Evolutionary conservation across 441 rosid genomes (phyloP), one percentile per base, ranked within the genome.

Genomic region (Pelargonium myrrhifolium): DNA sequence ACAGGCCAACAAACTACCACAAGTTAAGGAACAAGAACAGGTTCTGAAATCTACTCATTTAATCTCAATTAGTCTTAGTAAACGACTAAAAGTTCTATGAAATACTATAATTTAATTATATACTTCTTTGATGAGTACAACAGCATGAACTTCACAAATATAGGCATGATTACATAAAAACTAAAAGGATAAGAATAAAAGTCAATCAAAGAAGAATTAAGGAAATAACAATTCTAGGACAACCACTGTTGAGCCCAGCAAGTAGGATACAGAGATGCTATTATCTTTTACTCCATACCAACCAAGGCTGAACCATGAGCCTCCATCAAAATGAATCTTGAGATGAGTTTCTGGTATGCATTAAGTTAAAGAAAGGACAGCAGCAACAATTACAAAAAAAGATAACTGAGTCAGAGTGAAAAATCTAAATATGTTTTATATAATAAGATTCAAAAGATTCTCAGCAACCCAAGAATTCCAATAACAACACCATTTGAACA

Each of bases 191-290:
- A 7, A 31, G 24, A 59, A 26, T 12, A 3, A 14, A 14, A 60
- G 35, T 37, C 4, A 53, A 42, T 10, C 9, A 12, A 56, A 65
- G 15, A 15, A 47, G 20, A 14, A 53, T 59, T 63, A 24, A 53
- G 63, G 69, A 28, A 64, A 31, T 40, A 69, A 0, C 17, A 62
- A 72, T 35, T 63, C 51, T 31, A 64, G 14, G 51, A 58, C 31
- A 58, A 68, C 43, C 51, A 75, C 42, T 63, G 62, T 63, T 39
- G n/a, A 62, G 31, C 69, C 68, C 68, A 69, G 64, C 71, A 81
- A 64, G 79, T 72, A 86, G 93, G 89, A 86, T 84, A 89, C 88
- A 75, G 68, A 66, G 74, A 69, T 76, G 84, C 72, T 68, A 79
- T 70, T 64, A 47, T 81, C 76, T 68, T 64, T 71, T 67, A 71